Base-by-base conservation (phyloP, 371 early-diverging fungal species). In the Mucor plumbeus region DNA sequence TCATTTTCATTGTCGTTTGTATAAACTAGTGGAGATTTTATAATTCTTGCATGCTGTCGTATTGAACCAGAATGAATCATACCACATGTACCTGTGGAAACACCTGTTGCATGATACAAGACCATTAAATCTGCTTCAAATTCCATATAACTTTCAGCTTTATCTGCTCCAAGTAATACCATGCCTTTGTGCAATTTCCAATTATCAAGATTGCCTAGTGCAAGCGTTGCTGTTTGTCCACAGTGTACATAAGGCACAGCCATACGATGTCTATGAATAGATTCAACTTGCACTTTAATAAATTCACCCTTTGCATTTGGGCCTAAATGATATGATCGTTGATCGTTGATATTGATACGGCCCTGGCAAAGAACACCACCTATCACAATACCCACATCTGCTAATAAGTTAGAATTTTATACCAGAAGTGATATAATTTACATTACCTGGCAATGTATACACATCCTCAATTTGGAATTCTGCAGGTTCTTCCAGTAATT, bases 11-110 rank as follows among this genome's bases (percentile, higher is more conserved):
- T 63, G 58, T 69, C 70, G 61, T 19, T 60, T 59, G 55, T 67
- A 19, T 15, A 40, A 35, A n/a, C 26, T 1, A 71, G 35, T 15
- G 82, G 75, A 21, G 93, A 90, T 33, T 69, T 72, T 19, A 80
- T 59, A 0, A 88, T 76, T 15, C 87, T 77, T 6, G 93, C 97
- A 4, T 91, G 91, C 75, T 96, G 95, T 17, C 95, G 86, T 8
- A 96, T 92, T 3, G 92, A 89, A 0, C 96, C 95, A 43, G 92
- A 92, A 72, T 95, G 95, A 50, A 97, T 72, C 93, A 96, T 96
- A 26, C 97, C 96, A 77, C 94, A 94, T 63, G 94, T 94, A 41
- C 91, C 92, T 76, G 14, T 64, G 38, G 59, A 71, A 47, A 79
- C 72, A 60, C 73, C 83, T 2, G 91, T 91, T 43, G 87, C 84